Base-by-base conservation (phyloP, 1,284 basidiomycete species). In the Sporisorium scitamineum region DNA sequence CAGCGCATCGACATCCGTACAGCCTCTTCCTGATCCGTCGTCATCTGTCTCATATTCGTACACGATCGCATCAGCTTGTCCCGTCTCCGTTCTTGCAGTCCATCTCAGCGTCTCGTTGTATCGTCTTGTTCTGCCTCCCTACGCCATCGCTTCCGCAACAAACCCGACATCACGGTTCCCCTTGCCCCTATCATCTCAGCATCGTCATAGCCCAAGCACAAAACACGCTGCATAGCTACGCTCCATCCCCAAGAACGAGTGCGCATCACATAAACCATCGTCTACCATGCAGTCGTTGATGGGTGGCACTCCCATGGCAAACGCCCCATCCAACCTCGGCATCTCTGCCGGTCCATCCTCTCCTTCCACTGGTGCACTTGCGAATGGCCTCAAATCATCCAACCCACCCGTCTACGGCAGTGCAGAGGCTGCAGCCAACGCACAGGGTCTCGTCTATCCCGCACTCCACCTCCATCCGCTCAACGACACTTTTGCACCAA, bases 401-500 rank as follows among this genome's bases (percentile, higher is more conserved):
- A 60, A 60, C 9, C 50, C 60, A 1, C 64, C 59, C 24, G 48
- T 50, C 47, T 62, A 67, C 34, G 50, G 44, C 29, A 68, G 58
- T 48, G 69, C 74, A 56, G 67, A 76, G 37, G 69, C 70, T 13
- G 67, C 67, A 18, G 67, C 65, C 50, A 71, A 66, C 31, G 77
- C 58, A 8, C 69, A 82, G 18, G 61, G 69, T 11, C 80, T 84
- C 27, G 69, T 81, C 63, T 85, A 73, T 41, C 84, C 84, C 10
- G 82, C 84, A 2, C 67, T 85, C 55, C 84, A 85, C 55, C 90
- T 98, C 37, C 97, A 95, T 86, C 95, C 96, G 0, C 89, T 98
- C 71, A 97, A 98, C 85, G 94, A 97, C 86, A 94, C 95, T 1
- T 98, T 98, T 86, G 89, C 93, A 45, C 94, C 95, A 70, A 98